phyloP scores from a whole-genome alignment of 2,329 filamentous ascomycete species.

The Pseudocercospora crystallina region DNA sequence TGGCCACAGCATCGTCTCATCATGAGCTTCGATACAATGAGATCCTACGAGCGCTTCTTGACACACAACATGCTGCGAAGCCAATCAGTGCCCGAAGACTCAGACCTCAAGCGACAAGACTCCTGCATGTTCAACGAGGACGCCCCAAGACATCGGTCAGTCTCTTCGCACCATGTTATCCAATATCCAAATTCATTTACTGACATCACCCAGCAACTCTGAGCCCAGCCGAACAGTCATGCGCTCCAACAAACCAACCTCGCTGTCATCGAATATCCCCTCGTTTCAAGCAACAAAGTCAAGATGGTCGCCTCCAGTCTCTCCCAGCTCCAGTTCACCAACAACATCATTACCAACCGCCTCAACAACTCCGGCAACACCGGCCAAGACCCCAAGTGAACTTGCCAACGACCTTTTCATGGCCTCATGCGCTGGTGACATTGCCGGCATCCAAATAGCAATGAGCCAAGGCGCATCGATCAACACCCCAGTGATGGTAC shows the following conservation, averaged over 20 bases:
- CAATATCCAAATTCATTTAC: conserved; percentile 1
- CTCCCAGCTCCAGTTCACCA: conserved; percentile 31
- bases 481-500: conserved; percentile 28
- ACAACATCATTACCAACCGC: conserved; percentile 12
- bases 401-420: conserved; percentile 30
- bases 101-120: conserved; percentile 21
- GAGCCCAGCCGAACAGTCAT: conserved; percentile 14
- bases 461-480: conserved; percentile 31
- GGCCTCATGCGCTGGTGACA: conserved; percentile 33
- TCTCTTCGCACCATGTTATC: neutral
- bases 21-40: conserved; percentile 28
- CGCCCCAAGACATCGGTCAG: conserved; percentile 2
- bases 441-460: conserved; percentile 28
- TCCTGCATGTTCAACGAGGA: conserved; percentile 21
- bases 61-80: conserved; percentile 12
- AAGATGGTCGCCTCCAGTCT: conserved; percentile 34
- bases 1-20: neutral
- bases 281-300: conserved; percentile 30
- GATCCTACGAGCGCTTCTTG: conserved; percentile 19
- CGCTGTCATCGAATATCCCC: conserved; percentile 20
- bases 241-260: conserved; percentile 20
- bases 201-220: conserved; percentile 14
- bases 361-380: conserved; percentile 13
- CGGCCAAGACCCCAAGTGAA: conserved; percentile 7
- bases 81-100: conserved; percentile 9